Evolutionary conservation across 352 stramenopile species (phyloP), one percentile per base, ranked within the genome.

Genomic region (Phytophthora citrophthora): DNA sequence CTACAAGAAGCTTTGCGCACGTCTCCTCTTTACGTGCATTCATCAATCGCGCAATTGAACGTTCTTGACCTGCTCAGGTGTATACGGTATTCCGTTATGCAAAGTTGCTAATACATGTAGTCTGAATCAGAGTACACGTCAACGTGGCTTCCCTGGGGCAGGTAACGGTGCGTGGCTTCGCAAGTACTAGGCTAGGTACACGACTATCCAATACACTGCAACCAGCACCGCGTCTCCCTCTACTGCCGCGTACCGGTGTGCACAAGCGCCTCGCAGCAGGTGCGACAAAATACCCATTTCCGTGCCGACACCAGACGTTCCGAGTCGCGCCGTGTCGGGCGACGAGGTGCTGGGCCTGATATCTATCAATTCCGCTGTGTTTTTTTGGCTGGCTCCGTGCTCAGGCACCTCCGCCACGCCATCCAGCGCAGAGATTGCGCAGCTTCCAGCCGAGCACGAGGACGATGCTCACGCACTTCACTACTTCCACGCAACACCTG

Each of bases 381-480:
- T 69, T 11, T 77, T 88, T 39, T n/a, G 65, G 81, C 45, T 95
- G 84, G 86, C 24, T 77, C 32, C 78, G 69, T 2, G 73, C 83
- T n/a, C 64, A 91, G 32, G 74, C 43, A n/a, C 70, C 72, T 9
- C 68, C 68, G 16, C 61, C 60, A 24, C 64, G 67, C 54, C 75
- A 87, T 51, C 54, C 26, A 31, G 51, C 49, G 41, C 49, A 70
- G 51, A 20, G 53, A 26, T 31, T 77, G 40, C 65, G 69, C 36
- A 65, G 50, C 51, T 74, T 71, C 49, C 24, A 56, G 49, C 58
- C 54, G 23, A 66, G 57, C 7, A 74, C 71, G 67, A 34, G 63
- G 9, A 84, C 82, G 52, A 93, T 94, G 87, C 71, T 89, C 29
- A 77, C 60, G 23, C 67, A 90, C 51, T 95, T 92, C 55, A 95